Base-by-base conservation (phyloP, 345 rosid genomes). In the Linum tenue region DNA sequence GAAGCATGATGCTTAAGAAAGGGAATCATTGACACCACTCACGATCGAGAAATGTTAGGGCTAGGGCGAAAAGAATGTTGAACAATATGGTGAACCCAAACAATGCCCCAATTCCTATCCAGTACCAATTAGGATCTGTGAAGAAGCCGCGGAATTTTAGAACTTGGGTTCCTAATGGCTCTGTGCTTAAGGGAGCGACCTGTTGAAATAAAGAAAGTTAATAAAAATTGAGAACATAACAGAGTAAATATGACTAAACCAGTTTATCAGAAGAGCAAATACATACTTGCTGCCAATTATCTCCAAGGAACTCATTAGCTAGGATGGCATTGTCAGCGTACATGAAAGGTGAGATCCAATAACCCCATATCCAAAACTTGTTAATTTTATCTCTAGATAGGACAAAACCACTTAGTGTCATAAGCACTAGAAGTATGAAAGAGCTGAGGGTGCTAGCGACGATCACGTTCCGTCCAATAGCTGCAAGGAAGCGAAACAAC, bases 41-140 rank as follows among this genome's bases (percentile, higher is more conserved):
- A 62, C 64, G 50, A 31, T 62, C 40, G 44, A 62, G 64, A 50
- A 38, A 62, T 4, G 64, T 62, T 2, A 62, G 64, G 5, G 64
- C 48, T 15, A 62, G 2, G 4, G 50, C 17, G 43, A 39, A 39
- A 40, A 31, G 2, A 5, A 62, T 9, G 50, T 62, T 62, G 64
- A 62, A 41, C 42, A 62, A 0, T 2, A 62, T 16, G 4, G 16
- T 43, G 64, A 62, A 62, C 7, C 64, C 64, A 15, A 39, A 4
- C 64, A 62, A 62, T 62, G 64, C 64, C 14, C 50, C 64, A 39
- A 62, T 43, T 62, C 64, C 64, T 62, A 62, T 62, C 64, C 64
- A 62, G 7, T 62, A 62, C 64, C 64, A 62, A 41, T 62, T 12
- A 11, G 64, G 48, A 2, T 62, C 50, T 3, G 48, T 39, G 50